Evolutionary conservation across 129 eudicot genomes (phyloP), one percentile per base, ranked within the genome.

Genomic region (Chrysanthemum lavandulifolium): DNA sequence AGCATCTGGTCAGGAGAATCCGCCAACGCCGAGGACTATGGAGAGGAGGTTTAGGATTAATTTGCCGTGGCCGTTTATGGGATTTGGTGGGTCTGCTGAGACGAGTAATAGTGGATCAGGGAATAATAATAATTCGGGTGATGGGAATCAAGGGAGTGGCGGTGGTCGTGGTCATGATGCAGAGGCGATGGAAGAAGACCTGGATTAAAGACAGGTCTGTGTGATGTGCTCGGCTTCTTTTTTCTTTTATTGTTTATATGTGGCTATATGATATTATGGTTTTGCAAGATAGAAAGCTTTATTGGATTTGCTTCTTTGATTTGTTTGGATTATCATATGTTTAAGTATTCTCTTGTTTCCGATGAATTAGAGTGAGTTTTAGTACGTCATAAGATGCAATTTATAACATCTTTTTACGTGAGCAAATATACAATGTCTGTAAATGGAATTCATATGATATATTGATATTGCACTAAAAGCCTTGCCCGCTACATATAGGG

Each of bases 1-100:
- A 25, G 47, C 64, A 2, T 56, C 72, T 5, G 85, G 78, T 63
- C 86, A 77, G 75, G 88, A 62, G 19, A 78, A 61, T 71, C 72
- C 81, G 0, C 76, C 15, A 76, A 83, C 86, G 1, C 89, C 95
- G 0, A 72, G 92, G 79, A 79, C 84, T 4, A 27, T 79, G 48
- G 91, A 85, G 76, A 83, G 97, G 80, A 82, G 95, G 88, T 73
- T 87, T 78, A 87, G 91, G 83, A 91, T 91, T 69, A 78, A 86
- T 51, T 50, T 91, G 59, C 97, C 91, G 0, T 91, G 91, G 95
- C 82, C 85, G 6, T 82, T 90, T 50, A 73, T 84, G 21, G 80
- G 76, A 11, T 63, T 57, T 12, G 84, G 74, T 18, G 61, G 80
- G 7, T 54, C 86, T 16, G 95, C 95, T 7, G 95, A 87, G 78